Percentiles rank a stretch among this genome's conserved stretches.
These are phyloP conservation scores for Fomitopsis palustris DNA, from an alignment of 1,284 basidiomycete genomes.

Conservation along the genomic window DNA sequence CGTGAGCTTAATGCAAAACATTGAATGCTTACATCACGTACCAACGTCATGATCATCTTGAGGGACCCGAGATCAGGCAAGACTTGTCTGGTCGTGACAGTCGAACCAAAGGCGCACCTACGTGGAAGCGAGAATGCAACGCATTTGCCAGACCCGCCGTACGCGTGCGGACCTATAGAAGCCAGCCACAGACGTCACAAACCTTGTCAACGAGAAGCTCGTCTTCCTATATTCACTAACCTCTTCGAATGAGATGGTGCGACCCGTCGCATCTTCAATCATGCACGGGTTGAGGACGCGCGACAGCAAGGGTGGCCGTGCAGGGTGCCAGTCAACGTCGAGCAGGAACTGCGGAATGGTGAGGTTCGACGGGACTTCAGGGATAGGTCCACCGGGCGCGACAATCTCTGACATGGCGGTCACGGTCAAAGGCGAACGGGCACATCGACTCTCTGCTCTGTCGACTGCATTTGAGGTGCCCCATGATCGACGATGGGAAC, in stretches of 20 bases:
- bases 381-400: slow-evolving; percentile 33
- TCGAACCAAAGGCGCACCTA: slow-evolving; percentile 28
- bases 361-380: slow-evolving; percentile 63
- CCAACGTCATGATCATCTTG: slow-evolving; percentile 45
- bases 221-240: slow-evolving; percentile 27
- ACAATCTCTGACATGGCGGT: slow-evolving; percentile 10
- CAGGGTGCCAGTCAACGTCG: slow-evolving; percentile 42
- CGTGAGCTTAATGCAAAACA: slow-evolving; percentile 12
- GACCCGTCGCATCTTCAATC: slow-evolving; percentile 60
- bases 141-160: slow-evolving; percentile 62
- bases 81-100: not conserved
- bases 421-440: not conserved
- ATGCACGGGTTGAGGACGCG: slow-evolving; percentile 48
- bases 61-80: not conserved
- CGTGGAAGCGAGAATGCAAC: slow-evolving; percentile 47
- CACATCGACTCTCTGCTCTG: not conserved
- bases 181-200: not conserved
- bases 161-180: slow-evolving; percentile 43
- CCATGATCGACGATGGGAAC: not conserved
- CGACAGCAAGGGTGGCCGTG: slow-evolving; percentile 41
- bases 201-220: not conserved
- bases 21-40: slow-evolving; percentile 28
- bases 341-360: slow-evolving; percentile 75
- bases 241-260: slow-evolving; percentile 44
- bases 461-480: not conserved